A percentile compares a stretch with the other conserved stretches of the same genome.
These are phyloP conservation scores for Calonectria leucothoes DNA, from an alignment of 2,329 filamentous ascomycete species.

Conservation along the genomic window DNA sequence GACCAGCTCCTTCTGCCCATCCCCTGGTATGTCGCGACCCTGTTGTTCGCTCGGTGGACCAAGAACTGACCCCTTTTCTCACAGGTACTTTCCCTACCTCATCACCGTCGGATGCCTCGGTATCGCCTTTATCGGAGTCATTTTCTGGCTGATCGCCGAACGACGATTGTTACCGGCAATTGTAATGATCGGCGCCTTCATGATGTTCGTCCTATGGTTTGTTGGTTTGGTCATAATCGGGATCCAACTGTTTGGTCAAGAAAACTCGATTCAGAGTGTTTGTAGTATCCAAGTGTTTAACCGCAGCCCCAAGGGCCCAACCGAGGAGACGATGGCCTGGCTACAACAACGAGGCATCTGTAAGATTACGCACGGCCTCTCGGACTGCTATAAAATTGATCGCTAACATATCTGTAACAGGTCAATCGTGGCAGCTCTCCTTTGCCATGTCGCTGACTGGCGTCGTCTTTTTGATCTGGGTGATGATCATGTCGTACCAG, in stretches of 20 bases:
- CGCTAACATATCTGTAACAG: constrained; percentile 47
- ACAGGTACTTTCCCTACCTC: constrained; percentile 76
- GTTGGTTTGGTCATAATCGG: constrained; percentile 72
- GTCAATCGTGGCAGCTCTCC: constrained; percentile 72
- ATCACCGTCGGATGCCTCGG: constrained; percentile 69
- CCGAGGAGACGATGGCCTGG: constrained; percentile 69
- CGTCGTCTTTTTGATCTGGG: constrained; percentile 72
- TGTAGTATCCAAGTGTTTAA: constrained; percentile 70
- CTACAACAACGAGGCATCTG: constrained; percentile 73
- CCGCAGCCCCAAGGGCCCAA: constrained; percentile 62
- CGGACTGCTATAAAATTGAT: fast-evolving
- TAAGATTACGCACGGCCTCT: constrained; percentile 50
- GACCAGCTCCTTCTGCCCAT: constrained; percentile 63
- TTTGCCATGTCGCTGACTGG: constrained; percentile 73
- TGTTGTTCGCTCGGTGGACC: neutral
- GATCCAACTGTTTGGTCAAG: constrained; percentile 72
- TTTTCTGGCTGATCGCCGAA: constrained; percentile 72
- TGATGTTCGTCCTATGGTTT: constrained; percentile 76
- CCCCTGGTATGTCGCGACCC: constrained; percentile 64
- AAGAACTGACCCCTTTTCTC: neutral
- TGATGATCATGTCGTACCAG: constrained; percentile 75
- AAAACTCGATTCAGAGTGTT: constrained; percentile 67
- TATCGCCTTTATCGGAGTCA: constrained; percentile 73
- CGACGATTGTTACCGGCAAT: constrained; percentile 71
- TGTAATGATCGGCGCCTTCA: constrained; percentile 73